phyloP scores from a whole-genome alignment of 495 filamentous ascomycete genomes.

The Penicillium goetzii region DNA sequence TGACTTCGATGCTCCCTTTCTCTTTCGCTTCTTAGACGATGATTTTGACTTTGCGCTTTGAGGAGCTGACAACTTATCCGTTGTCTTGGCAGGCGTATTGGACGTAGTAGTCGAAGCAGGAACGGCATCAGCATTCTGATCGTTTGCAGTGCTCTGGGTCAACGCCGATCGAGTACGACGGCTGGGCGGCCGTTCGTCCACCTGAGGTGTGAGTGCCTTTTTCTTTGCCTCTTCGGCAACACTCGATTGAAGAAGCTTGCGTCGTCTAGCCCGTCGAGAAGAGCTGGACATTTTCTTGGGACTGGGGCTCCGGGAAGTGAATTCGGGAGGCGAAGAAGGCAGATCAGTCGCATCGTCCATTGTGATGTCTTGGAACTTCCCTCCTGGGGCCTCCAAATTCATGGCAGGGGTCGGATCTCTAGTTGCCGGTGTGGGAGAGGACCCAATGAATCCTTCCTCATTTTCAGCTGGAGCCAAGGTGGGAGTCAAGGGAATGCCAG shows the following conservation, averaged over 20 bases:
- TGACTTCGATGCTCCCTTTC: neutral
- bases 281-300: slow-evolving; percentile 21
- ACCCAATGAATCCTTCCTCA: slow-evolving; percentile 69
- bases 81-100: slow-evolving; percentile 13
- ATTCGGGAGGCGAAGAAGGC: slow-evolving; percentile 48
- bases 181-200: slow-evolving; percentile 28
- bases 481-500: slow-evolving; percentile 51
- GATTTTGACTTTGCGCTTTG: slow-evolving; percentile 16
- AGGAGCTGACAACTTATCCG: neutral
- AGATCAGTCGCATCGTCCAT: slow-evolving; percentile 32
- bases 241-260: slow-evolving; percentile 8
- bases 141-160: slow-evolving; percentile 22
- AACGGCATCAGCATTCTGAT: slow-evolving; percentile 1
- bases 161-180: slow-evolving; percentile 39
- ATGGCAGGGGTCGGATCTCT: slow-evolving; percentile 38
- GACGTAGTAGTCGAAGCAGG: neutral
- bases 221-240: slow-evolving; percentile 9
- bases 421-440: slow-evolving; percentile 77
- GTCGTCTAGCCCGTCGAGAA: slow-evolving; percentile 20
- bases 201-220: slow-evolving; percentile 15
- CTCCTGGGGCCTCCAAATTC: slow-evolving; percentile 24
- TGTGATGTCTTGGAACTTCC: slow-evolving; percentile 23
- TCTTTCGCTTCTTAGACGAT: slow-evolving; percentile 15
- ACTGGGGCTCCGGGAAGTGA: slow-evolving; percentile 34
- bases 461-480: slow-evolving; percentile 45